Evolutionary conservation across 768 basidiomycete genomes (phyloP).

Genomic region (Termitomyces sp.): DNA sequence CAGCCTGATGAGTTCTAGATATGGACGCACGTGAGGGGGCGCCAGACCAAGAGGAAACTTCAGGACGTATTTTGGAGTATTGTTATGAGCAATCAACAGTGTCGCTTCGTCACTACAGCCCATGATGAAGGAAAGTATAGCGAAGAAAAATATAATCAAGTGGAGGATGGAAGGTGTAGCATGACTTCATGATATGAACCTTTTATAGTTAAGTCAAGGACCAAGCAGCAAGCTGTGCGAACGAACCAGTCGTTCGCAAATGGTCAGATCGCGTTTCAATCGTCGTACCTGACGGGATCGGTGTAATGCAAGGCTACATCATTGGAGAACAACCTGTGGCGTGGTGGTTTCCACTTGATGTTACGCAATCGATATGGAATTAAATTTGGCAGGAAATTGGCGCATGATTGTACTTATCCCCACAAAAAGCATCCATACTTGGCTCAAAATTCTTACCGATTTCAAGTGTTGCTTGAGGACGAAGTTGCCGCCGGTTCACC

Average conservation of each 20-base stretch:
- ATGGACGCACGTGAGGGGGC: conserved; percentile 27
- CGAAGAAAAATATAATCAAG: neutral
- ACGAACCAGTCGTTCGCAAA: neutral
- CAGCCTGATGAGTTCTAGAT: conserved; percentile 44
- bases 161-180: neutral
- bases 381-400: neutral
- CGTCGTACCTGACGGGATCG: conserved; percentile 9
- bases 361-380: neutral
- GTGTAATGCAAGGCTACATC: neutral
- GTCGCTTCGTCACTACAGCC: conserved; percentile 18
- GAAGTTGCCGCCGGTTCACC: neutral
- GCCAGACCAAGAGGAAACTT: conserved; percentile 29
- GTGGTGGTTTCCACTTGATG: conserved; percentile 1
- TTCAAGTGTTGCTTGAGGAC: neutral
- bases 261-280: conserved; percentile 7
- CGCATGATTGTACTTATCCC: neutral
- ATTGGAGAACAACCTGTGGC: conserved; percentile 4
- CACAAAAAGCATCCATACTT: neutral
- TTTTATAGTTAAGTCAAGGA: conserved; percentile 11
- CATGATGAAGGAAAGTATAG: conserved; percentile 8
- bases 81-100: conserved; percentile 19
- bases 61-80: conserved; percentile 4
- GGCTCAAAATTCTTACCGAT: neutral
- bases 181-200: neutral
- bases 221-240: neutral